Conservation (phyloP, 2,329 filamentous ascomycete species). For the Microcera coccophila region DNA sequence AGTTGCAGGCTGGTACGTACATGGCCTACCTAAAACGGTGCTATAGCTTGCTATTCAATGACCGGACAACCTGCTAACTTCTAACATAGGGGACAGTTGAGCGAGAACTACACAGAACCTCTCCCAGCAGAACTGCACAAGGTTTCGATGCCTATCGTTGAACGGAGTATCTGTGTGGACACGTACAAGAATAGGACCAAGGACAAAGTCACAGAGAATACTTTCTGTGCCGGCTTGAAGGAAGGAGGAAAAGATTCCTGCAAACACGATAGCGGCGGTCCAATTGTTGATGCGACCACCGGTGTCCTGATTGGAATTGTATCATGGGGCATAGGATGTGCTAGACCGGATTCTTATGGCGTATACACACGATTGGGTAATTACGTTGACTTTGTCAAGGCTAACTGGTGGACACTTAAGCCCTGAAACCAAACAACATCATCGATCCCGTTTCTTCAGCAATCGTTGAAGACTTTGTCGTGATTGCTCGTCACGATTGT, state of each 20-base stretch:
- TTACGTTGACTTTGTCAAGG: slow-evolving; percentile 26
- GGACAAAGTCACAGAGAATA: slow-evolving; percentile 29
- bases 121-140: slow-evolving; percentile 25
- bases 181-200: slow-evolving; percentile 20
- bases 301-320: slow-evolving; percentile 26
- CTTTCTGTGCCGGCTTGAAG: slow-evolving; percentile 31
- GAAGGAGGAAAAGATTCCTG: slow-evolving; percentile 31
- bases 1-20: slow-evolving; percentile 28
- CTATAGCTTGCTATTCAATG: background rate
- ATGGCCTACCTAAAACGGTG: background rate
- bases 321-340: slow-evolving; percentile 32
- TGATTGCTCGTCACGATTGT: too few relatives aligned
- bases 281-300: slow-evolving; percentile 23
- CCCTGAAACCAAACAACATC: background rate
- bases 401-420: slow-evolving; percentile 9
- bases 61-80: slow-evolving; percentile 2
- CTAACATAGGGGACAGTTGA: slow-evolving; percentile 19
- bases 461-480: too few relatives aligned
- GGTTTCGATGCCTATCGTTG: slow-evolving; percentile 30
- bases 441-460: too few relatives aligned
- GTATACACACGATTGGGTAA: slow-evolving; percentile 29
- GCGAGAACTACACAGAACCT: slow-evolving; percentile 8
- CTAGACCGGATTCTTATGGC: slow-evolving; percentile 21
- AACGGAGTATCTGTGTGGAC: slow-evolving; percentile 23
- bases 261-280: slow-evolving; percentile 32